Evolutionary conservation across 768 basidiomycete species (phyloP), one percentile per base, ranked within the genome.

Genomic region (Suillus paluster): DNA sequence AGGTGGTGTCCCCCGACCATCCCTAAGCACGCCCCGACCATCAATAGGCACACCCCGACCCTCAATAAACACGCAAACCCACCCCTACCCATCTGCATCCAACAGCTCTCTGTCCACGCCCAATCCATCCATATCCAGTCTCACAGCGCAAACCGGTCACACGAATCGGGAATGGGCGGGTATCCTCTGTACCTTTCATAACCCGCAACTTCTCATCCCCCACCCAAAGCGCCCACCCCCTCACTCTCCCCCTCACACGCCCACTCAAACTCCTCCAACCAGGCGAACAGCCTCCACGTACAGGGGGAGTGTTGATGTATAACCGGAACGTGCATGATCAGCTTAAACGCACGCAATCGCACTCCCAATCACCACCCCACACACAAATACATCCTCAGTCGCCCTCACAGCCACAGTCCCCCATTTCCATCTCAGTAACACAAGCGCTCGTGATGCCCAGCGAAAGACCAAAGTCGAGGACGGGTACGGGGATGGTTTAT

Each of bases 401-500:
- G 9, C 63, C 60, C 5, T 39, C 50, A 1, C 58, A 62, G 0
- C 60, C 56, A 15, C 39, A 60, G 27, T 70, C 74, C 1, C 66
- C 75, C 2, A 64, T 64, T 6, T 3, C 4, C 6, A 30, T 30
- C 6, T 30, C 30, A 6, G 12, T 38, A 14, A 42, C 70, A 2
- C 73, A 75, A 61, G 67, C 70, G 11, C 7, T 73, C 30, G 54
- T 63, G 44, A 62, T 64, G 5, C 60, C 69, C 2, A 33, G 55
- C 21, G 73, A 70, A 38, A 74, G 78, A 17, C 85, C 84, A 21
- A 82, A 76, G 64, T 87, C 88, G 11, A 73, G 88, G 33, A 89
- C 84, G 11, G 88, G 88, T 7, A 87, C 88, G 12, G 88, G 88
- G n/a, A 90, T 90, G 88, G 74, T 78, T 41, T 90, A 90, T 67